Base-by-base conservation (phyloP, 306 rosid species). In the Casuarina glauca region DNA sequence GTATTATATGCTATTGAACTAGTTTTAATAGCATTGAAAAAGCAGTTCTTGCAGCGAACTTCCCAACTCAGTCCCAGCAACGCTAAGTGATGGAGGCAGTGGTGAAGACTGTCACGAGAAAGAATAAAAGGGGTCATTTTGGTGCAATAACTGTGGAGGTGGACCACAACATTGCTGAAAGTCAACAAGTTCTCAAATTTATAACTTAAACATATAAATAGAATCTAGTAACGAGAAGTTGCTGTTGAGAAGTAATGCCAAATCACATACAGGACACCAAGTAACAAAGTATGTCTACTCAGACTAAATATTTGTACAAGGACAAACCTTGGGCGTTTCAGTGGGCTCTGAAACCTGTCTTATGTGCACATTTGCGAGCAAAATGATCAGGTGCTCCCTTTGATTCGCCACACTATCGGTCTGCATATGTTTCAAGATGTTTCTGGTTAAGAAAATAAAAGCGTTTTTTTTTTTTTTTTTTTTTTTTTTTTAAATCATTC, bases 341-440 rank as follows among this genome's bases (percentile, higher is more conserved):
- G 91, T 97, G 72, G 97, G 94, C 85, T 91, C 91, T 6, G 97
- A 97, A 81, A 95, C 87, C 76, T 92, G 98, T 71, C 98, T 84
- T 77, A 91, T 92, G 84, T 95, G 98, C 81, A 95, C 98, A 80
- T 95, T 95, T 80, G 98, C 98, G 79, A 95, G 97, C 79, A 95
- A 77, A 69, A 95, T 80, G 76, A 95, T 91, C 76, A 95, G 93
- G 84, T 95, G 98, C 84, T 95, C 98, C 82, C 97, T 88, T 87
- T 95, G 98, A 86, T 95, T 95, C 78, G 96, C 93, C 79, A 95
- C 93, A 77, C 80, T 95, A 78, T 91, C 93, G 74, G 92, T 91
- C 98, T 95, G 97, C 76, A 84, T 79, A 84, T 61, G 52, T 44
- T 63, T 67, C 41, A n/a, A n/a, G n/a, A n/a, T n/a, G n/a, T n/a